Conservation (phyloP, 139 green algal species). For the Chlamydomonas schloesseri region DNA sequence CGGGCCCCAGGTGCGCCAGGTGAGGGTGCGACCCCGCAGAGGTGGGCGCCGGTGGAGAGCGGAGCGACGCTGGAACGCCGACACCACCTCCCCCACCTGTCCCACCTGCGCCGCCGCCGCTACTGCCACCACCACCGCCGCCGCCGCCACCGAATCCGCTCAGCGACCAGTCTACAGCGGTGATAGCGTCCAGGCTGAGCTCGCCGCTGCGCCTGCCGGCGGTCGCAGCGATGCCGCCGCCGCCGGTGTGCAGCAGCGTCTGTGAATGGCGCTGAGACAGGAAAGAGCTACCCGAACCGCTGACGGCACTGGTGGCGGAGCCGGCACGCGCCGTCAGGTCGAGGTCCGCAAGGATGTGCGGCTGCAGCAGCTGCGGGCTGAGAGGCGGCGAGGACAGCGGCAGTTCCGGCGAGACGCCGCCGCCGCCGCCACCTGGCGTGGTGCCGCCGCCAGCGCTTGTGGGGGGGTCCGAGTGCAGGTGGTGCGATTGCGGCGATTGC, state of each 20-base stretch:
- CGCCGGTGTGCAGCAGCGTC: background rate
- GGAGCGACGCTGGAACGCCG: too few species aligned
- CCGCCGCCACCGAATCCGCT: background rate
- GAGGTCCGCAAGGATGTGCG: background rate
- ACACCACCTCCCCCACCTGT: too few species aligned
- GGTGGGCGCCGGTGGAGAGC: too few species aligned
- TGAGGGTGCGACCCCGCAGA: too few species aligned
- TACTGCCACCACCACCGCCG: too few species aligned
- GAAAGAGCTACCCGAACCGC: background rate
- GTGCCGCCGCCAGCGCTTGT: background rate
- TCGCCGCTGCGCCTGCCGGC: slow-evolving; percentile 11
- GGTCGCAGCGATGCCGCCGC: background rate
- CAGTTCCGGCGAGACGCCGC: too few species aligned
- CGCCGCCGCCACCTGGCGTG: too few species aligned
- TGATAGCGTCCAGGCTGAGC: slow-evolving; percentile 25
- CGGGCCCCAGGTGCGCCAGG: too few species aligned
- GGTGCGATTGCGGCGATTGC: too few species aligned
- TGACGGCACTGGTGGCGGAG: background rate
- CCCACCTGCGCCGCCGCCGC: too few species aligned
- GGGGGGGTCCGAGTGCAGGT: too few species aligned
- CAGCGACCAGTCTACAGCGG: slow-evolving; percentile 12
- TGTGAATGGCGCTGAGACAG: background rate
- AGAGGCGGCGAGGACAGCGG: background rate
- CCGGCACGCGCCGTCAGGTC: background rate
- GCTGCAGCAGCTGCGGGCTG: background rate